Conservation (phyloP, 805 yeast genomes). For the Ogataea glucozyma region DNA sequence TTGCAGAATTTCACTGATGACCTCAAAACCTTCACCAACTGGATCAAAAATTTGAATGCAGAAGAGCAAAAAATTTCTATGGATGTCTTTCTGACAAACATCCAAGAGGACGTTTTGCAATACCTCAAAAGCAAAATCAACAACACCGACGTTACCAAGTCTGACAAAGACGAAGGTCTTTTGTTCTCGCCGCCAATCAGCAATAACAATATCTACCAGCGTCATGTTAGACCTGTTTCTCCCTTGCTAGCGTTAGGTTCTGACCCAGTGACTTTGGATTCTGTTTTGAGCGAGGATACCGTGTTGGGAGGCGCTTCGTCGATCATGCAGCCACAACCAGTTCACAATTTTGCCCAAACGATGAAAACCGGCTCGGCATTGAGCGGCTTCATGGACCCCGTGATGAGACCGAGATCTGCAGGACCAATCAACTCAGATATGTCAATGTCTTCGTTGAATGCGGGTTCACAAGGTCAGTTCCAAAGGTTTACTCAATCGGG, state of each 20-base stretch:
- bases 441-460: conserved; percentile 15
- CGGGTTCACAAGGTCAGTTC: conserved; percentile 1
- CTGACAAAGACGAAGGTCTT: conserved; percentile 16
- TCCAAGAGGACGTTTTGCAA: conserved; percentile 46
- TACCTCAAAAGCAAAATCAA: conserved; percentile 46
- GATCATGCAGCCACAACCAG: conserved; percentile 17
- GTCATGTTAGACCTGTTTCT: conserved; percentile 34
- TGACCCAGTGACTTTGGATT: conserved; percentile 41
- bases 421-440: conserved; percentile 38
- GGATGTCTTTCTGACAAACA: conserved; percentile 47
- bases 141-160: conserved; percentile 18
- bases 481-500: conserved; percentile 13
- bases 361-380: conserved; percentile 12
- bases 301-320: conserved; percentile 10
- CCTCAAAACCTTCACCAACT: conserved; percentile 44
- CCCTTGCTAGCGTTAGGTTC: conserved; percentile 35
- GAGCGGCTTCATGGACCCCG: conserved; percentile 19
- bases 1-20: conserved; percentile 43
- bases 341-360: conserved; percentile 13
- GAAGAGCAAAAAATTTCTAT: conserved; percentile 49
- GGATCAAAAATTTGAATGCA: conserved; percentile 47
- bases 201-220: conserved; percentile 26
- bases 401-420: conserved; percentile 46
- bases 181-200: conserved; percentile 29
- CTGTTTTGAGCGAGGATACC: conserved; percentile 35